Conservation (phyloP, 2,329 filamentous ascomycete genomes). For the Fusarium sororula region DNA sequence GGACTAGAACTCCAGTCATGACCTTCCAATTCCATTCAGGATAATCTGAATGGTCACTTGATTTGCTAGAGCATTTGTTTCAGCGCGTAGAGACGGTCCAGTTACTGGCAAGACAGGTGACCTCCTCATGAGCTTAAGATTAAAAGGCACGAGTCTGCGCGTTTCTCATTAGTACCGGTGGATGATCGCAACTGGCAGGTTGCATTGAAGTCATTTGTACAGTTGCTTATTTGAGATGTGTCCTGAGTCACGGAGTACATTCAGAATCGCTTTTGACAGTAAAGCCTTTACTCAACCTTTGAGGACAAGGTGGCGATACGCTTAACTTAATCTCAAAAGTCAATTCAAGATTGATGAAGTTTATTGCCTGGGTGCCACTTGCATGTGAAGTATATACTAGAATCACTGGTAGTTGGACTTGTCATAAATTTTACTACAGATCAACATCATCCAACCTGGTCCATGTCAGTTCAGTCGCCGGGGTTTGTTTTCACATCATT, state of each 20-base stretch:
- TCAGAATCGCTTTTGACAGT: fast-evolving
- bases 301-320: too few species aligned
- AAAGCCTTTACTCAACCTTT: fast-evolving
- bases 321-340: background rate
- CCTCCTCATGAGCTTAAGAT: background rate
- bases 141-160: background rate
- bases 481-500: background rate
- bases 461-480: background rate
- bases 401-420: fast-evolving
- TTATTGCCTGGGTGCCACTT: fast-evolving
- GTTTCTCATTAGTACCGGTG: background rate
- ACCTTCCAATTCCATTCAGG: background rate
- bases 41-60: background rate
- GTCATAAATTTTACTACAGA: background rate
- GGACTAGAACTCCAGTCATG: background rate
- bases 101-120: background rate
- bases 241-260: too few species aligned
- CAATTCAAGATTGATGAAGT: background rate
- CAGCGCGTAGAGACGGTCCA: background rate
- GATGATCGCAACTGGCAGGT: background rate
- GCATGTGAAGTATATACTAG: background rate
- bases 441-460: too few species aligned
- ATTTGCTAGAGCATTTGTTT: background rate
- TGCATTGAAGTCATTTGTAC: background rate
- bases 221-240: too few species aligned